Evolutionary conservation across 2,329 filamentous ascomycete genomes (phyloP).

Genomic region (Fusarium dimerum): DNA sequence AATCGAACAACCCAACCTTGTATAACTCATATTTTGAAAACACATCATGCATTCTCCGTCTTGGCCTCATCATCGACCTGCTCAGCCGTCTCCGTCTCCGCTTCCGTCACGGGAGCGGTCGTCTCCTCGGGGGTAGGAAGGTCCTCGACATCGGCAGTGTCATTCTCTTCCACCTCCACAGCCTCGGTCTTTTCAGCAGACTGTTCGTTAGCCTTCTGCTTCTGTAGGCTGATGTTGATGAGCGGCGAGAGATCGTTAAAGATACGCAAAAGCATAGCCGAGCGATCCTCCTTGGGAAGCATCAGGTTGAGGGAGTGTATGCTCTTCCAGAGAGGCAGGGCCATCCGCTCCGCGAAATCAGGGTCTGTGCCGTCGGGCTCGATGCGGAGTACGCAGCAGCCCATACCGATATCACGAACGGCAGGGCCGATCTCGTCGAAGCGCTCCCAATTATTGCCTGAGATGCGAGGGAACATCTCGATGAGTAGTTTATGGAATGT

Average conservation of each 20-base stretch:
- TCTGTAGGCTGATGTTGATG: constrained; percentile 66
- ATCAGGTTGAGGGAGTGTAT: constrained; percentile 92
- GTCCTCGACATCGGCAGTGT: constrained; percentile 38
- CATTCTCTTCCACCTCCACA: constrained; percentile 26
- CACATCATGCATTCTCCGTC: constrained; percentile 17
- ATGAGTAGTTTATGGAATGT: constrained; percentile 82
- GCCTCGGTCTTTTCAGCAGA: constrained; percentile 37
- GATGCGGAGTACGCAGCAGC: constrained; percentile 86
- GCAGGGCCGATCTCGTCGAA: constrained; percentile 87
- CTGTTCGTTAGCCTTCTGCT: constrained; percentile 45
- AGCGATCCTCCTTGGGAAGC: constrained; percentile 95
- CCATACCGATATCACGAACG: constrained; percentile 78
- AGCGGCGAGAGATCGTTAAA: constrained; percentile 88
- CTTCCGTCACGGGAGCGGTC: not conserved
- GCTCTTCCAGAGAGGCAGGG: constrained; percentile 92
- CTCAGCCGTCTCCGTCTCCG: constrained; percentile 7
- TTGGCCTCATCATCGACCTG: constrained; percentile 10
- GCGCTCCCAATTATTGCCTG: constrained; percentile 69
- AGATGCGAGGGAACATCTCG: constrained; percentile 95
- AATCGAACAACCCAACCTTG: constrained; percentile 15
- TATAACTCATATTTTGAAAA: constrained; percentile 15
- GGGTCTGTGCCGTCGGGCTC: constrained; percentile 69
- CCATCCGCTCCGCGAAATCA: constrained; percentile 73
- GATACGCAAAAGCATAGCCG: constrained; percentile 85
- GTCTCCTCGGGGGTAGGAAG: constrained; percentile 37